Conservation (phyloP, 768 basidiomycete species). For the Lentinula sp. region DNA sequence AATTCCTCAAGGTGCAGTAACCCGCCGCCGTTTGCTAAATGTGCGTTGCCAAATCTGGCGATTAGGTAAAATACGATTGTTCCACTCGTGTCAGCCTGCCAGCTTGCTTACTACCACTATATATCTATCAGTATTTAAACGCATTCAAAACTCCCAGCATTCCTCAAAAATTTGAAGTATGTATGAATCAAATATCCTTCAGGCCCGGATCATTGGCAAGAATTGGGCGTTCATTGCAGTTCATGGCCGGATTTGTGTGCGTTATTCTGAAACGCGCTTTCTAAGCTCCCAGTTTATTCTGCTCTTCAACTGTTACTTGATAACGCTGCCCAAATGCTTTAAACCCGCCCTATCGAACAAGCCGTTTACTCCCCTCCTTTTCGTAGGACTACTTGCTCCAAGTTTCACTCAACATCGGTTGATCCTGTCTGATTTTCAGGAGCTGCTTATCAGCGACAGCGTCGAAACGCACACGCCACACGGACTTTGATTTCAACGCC, state of each 20-base stretch:
- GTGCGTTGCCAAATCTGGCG: neutral
- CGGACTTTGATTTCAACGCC: neutral
- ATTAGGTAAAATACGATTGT: neutral
- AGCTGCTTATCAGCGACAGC: neutral
- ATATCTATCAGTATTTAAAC: neutral
- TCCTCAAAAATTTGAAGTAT: neutral
- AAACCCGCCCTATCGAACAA: neutral
- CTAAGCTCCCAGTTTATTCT: neutral
- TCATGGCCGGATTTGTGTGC: neutral
- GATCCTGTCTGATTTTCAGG: neutral
- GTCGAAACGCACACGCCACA: neutral
- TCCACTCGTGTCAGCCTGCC: neutral
- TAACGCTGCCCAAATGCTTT: neutral
- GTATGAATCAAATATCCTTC: neutral
- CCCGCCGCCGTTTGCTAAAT: neutral
- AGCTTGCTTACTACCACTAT: neutral
- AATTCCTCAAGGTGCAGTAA: neutral
- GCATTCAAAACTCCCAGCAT: too few species aligned
- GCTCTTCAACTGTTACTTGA: neutral
- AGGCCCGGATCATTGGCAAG: conserved; percentile 1
- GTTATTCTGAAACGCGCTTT: conserved; percentile 1
- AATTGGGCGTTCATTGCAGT: neutral
- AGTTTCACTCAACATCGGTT: neutral
- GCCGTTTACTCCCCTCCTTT: too few species aligned
- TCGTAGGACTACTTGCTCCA: neutral